Evolutionary conservation across 176 grass and related monocot genomes (phyloP).

Genomic region (Typha latifolia): DNA sequence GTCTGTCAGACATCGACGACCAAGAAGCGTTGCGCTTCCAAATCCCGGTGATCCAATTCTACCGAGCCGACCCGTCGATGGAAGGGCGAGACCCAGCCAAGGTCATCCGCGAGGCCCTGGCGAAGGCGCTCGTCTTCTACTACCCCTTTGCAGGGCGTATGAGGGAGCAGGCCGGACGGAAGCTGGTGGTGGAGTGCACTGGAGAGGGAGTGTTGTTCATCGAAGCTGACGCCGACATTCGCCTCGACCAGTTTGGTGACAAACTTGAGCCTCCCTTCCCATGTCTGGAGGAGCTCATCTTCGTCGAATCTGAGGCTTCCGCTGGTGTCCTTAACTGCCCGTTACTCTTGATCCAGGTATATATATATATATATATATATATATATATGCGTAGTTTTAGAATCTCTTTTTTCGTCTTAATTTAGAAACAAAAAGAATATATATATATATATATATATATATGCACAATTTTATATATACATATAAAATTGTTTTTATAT

Average conservation of each 20-base stretch:
- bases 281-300: constrained; percentile 15
- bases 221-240: neutral
- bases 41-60: constrained; percentile 78
- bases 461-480: too few relatives aligned
- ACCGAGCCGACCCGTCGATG: constrained; percentile 30
- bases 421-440: too few relatives aligned
- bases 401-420: too few relatives aligned
- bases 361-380: neutral
- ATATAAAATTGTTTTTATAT: too few relatives aligned
- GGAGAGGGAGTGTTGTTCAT: constrained; percentile 7
- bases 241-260: neutral
- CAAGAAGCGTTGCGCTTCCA: constrained; percentile 81
- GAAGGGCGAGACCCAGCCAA: constrained; percentile 34
- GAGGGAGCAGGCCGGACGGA: constrained; percentile 37
- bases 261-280: constrained; percentile 9
- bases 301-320: neutral
- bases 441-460: too few relatives aligned
- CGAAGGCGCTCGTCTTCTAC: constrained; percentile 60
- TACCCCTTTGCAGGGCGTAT: constrained; percentile 81
- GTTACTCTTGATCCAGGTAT: constrained; percentile 13
- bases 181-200: constrained; percentile 32
- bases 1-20: constrained; percentile 81
- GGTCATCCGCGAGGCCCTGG: constrained; percentile 54
- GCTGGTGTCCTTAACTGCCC: neutral
- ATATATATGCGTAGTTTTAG: too few relatives aligned